These are phyloP conservation scores for Onygena corvina DNA, from an alignment of 2,329 filamentous ascomycete species.

Conservation along the genomic window DNA sequence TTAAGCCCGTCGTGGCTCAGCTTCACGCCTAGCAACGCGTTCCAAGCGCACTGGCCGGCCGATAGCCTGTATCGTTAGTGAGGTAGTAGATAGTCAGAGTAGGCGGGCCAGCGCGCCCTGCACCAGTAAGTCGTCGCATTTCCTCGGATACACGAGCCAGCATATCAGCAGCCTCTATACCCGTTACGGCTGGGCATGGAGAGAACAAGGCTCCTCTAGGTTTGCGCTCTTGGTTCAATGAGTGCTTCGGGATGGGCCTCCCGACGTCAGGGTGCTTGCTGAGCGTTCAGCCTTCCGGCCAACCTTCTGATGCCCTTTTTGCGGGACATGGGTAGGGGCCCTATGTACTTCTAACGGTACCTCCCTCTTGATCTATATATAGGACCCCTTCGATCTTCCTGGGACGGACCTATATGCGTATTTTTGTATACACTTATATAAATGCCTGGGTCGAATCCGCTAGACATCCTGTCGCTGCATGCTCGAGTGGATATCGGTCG, in stretches of 20 bases:
- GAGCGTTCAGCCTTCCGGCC: slow-evolving; percentile 2
- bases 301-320: neutral
- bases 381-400: neutral
- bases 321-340: neutral
- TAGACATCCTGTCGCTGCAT: neutral
- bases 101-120: neutral
- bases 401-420: neutral
- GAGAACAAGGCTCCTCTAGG: slow-evolving; percentile 4
- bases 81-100: neutral
- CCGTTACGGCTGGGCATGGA: slow-evolving; percentile 1
- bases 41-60: neutral
- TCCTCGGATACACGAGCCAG: neutral
- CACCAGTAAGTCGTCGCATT: neutral
- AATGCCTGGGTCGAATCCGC: slow-evolving; percentile 1
- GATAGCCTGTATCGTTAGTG: neutral
- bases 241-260: neutral
- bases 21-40: neutral
- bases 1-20: slow-evolving; percentile 1
- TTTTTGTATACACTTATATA: neutral
- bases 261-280: neutral
- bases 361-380: slow-evolving; percentile 5
- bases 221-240: neutral
- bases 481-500: neutral
- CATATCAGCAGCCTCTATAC: slow-evolving; percentile 6
- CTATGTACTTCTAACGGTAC: neutral